Conservation (phyloP, 1,284 basidiomycete species). For the Vanrija pseudolonga region DNA sequence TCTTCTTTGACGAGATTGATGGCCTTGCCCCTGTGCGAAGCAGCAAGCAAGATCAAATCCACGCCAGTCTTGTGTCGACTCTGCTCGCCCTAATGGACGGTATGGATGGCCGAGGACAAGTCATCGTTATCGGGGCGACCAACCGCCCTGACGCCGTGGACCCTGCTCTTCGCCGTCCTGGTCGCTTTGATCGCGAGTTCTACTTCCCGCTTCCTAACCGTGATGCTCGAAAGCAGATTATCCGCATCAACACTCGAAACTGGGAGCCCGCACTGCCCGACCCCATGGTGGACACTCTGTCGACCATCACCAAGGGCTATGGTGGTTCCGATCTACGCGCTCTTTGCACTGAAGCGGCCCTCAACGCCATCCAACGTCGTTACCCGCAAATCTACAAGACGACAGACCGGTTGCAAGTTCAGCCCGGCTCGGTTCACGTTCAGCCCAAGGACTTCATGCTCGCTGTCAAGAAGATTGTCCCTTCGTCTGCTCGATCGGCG, state of each 20-base stretch:
- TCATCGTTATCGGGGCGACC: slow-evolving; percentile 97
- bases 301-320: slow-evolving; percentile 93
- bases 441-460: slow-evolving; percentile 95
- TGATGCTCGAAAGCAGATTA: slow-evolving; percentile 81
- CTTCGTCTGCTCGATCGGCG: slow-evolving; percentile 88
- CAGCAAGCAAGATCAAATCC: slow-evolving; percentile 98
- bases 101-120: slow-evolving; percentile 96
- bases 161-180: slow-evolving; percentile 88
- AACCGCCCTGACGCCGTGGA: slow-evolving; percentile 97
- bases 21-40: slow-evolving; percentile 93
- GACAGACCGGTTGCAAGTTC: slow-evolving; percentile 75
- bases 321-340: slow-evolving; percentile 96
- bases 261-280: slow-evolving; percentile 81
- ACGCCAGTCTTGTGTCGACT: slow-evolving; percentile 95
- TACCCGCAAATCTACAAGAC: slow-evolving; percentile 99
- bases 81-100: slow-evolving; percentile 98
- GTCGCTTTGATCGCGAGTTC: slow-evolving; percentile 96
- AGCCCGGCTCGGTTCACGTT: slow-evolving; percentile 81
- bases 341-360: slow-evolving; percentile 89
- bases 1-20: slow-evolving; percentile 99
- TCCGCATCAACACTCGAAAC: slow-evolving; percentile 83
- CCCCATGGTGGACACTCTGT: slow-evolving; percentile 65
- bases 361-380: slow-evolving; percentile 91
- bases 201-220: slow-evolving; percentile 90
- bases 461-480: slow-evolving; percentile 89